These are phyloP conservation scores for Chrysophaeum taylorii DNA, from an alignment of 352 stramenopile genomes.

Conservation along the genomic window DNA sequence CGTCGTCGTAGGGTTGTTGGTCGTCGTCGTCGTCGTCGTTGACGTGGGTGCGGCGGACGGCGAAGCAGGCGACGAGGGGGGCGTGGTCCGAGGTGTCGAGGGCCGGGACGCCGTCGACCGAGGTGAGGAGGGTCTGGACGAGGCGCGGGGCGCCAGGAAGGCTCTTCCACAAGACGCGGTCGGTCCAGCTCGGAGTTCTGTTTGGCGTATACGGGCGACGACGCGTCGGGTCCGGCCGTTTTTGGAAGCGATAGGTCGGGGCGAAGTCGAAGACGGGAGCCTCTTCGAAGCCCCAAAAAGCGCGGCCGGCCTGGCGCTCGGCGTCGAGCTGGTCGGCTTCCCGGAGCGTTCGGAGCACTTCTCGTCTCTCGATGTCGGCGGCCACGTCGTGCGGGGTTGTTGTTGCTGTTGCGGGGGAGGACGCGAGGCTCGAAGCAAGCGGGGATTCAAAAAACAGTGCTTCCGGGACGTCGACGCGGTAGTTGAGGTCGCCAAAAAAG, in stretches of 20 bases:
- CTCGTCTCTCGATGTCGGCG: neutral
- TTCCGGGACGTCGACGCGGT: slow-evolving; percentile 57
- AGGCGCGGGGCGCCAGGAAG: neutral
- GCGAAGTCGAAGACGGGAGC: neutral
- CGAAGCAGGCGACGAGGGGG: neutral
- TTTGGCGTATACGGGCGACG: neutral
- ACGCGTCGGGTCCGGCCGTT: neutral
- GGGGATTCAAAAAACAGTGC: too few relatives aligned
- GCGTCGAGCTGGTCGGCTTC: neutral
- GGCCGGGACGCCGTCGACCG: neutral
- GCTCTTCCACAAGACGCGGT: neutral
- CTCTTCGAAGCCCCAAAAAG: neutral
- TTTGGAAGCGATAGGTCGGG: neutral
- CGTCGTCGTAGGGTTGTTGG: neutral
- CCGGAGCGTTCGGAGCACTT: neutral
- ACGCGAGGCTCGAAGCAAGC: too few relatives aligned
- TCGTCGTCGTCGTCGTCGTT: neutral
- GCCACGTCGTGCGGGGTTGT: too few relatives aligned
- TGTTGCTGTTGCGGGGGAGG: too few relatives aligned
- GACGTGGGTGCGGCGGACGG: neutral
- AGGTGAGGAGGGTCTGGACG: neutral
- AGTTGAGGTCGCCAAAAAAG: slow-evolving; percentile 78
- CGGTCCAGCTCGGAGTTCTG: neutral
- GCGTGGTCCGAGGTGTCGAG: neutral
- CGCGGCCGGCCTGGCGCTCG: neutral